Conservation (phyloP, 768 basidiomycete genomes). For the Phylloporus arenicola region DNA sequence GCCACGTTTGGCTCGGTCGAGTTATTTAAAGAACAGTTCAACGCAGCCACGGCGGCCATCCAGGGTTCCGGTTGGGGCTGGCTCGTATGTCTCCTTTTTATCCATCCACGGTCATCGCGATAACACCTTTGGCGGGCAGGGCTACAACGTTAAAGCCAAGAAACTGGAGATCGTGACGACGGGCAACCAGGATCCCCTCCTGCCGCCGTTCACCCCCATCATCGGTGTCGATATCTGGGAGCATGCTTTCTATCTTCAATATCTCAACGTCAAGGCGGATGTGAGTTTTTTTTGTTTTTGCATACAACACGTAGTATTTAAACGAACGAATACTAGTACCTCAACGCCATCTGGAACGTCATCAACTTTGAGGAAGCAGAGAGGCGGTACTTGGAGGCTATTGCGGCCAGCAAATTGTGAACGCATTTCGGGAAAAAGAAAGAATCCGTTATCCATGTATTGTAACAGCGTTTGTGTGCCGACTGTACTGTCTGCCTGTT, state of each 20-base stretch:
- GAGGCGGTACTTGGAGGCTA: constrained; percentile 47
- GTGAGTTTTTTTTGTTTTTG: constrained; percentile 47
- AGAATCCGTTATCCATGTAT: background rate
- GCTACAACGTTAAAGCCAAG: constrained; percentile 59
- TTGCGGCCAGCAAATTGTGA: constrained; percentile 31
- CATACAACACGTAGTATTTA: background rate
- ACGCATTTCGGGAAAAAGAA: background rate
- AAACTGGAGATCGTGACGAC: constrained; percentile 87
- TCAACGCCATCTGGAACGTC: constrained; percentile 70
- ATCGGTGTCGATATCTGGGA: constrained; percentile 96
- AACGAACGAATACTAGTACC: constrained; percentile 41
- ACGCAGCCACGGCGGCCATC: constrained; percentile 76
- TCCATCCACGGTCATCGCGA: background rate
- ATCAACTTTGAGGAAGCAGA: constrained; percentile 74
- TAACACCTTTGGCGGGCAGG: constrained; percentile 37
- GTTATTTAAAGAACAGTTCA: constrained; percentile 72
- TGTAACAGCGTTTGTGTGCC: background rate
- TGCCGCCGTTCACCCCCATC: constrained; percentile 62
- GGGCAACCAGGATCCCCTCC: constrained; percentile 91
- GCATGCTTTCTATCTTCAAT: constrained; percentile 95
- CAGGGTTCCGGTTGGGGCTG: constrained; percentile 97
- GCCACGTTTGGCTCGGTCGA: constrained; percentile 67
- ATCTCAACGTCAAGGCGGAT: constrained; percentile 90
- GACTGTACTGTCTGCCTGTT: background rate
- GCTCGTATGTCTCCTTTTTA: constrained; percentile 56